These are phyloP conservation scores for Blastobotrys raffinosifermentans DNA, from an alignment of 1,139 yeast genomes.

Conservation along the genomic window DNA sequence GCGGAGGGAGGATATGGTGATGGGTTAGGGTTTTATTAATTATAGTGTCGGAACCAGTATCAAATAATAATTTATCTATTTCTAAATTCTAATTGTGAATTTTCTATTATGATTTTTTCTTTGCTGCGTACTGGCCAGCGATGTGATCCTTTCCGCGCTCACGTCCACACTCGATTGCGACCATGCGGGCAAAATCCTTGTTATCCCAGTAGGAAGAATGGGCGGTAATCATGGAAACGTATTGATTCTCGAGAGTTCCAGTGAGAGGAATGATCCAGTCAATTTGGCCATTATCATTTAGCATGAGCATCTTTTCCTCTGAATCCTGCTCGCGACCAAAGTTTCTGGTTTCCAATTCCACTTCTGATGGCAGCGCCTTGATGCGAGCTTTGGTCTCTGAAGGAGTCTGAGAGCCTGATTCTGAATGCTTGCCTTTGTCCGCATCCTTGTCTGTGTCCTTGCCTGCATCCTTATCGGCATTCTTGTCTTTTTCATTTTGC, in stretches of 20 bases:
- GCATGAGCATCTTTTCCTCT: constrained; percentile 26
- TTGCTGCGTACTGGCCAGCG: constrained; percentile 19
- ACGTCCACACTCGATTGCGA: constrained; percentile 37
- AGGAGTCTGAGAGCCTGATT: not conserved
- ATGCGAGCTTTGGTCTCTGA: not conserved
- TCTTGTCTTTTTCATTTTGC: not conserved
- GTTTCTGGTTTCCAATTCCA: constrained; percentile 28
- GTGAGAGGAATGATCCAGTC: constrained; percentile 36
- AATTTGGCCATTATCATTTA: constrained; percentile 40
- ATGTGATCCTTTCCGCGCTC: constrained; percentile 17
- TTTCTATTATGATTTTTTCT: constrained; percentile 10
- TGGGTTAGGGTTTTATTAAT: not conserved
- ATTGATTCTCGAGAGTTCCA: constrained; percentile 36
- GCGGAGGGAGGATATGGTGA: no score
- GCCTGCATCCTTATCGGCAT: not conserved
- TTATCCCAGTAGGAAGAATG: constrained; percentile 40
- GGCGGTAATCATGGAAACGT: constrained; percentile 38
- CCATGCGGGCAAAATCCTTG: constrained; percentile 37
- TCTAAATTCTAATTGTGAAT: not conserved
- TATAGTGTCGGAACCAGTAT: not conserved
- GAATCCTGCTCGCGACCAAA: constrained; percentile 26
- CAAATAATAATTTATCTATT: not conserved
- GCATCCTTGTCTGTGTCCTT: not conserved
- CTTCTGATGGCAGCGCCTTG: constrained; percentile 13
- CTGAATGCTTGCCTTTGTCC: not conserved